phyloP scores from a whole-genome alignment of 208 protist genomes.

The Porcisia deanei region DNA sequence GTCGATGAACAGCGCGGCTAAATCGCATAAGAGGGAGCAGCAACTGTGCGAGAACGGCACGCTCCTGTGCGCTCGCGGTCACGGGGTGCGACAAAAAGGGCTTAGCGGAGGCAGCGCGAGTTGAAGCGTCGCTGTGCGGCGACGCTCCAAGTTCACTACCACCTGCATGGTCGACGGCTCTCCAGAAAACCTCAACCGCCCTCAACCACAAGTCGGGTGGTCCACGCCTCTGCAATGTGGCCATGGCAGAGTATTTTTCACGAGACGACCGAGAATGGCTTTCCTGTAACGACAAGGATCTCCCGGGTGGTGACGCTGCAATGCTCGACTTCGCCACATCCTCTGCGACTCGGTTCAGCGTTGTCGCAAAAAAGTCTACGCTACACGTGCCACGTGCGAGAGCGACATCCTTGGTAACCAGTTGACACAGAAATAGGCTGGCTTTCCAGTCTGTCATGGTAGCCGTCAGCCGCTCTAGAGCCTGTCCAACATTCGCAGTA shows the following conservation, averaged over 20 bases:
- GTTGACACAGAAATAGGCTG: conserved; percentile 25
- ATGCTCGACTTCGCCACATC: conserved; percentile 7
- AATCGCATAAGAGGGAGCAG: conserved; percentile 56
- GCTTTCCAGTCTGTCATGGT: conserved; percentile 23
- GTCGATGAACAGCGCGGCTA: conserved; percentile 29
- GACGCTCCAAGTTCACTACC: background rate
- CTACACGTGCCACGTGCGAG: conserved; percentile 25
- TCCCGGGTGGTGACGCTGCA: too few species aligned
- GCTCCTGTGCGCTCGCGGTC: conserved; percentile 33
- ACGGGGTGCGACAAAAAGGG: background rate
- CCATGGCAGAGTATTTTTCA: background rate
- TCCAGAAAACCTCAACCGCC: conserved; percentile 68
- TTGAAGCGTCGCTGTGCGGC: background rate
- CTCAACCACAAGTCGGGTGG: conserved; percentile 42
- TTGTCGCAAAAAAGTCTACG: conserved; percentile 27
- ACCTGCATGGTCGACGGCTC: conserved; percentile 57
- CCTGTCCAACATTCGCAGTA: background rate
- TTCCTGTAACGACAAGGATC: background rate
- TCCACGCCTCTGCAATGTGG: background rate
- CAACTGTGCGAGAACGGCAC: conserved; percentile 44
- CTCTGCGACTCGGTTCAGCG: conserved; percentile 15
- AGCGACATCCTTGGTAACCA: conserved; percentile 16
- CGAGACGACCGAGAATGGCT: background rate
- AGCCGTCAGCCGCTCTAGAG: conserved; percentile 16
- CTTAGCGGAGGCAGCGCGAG: background rate